Percentiles rank a stretch among this genome's conserved stretches.
phyloP scores from a whole-genome alignment of 257 asterid genomes.

The Eustoma russellianum region DNA sequence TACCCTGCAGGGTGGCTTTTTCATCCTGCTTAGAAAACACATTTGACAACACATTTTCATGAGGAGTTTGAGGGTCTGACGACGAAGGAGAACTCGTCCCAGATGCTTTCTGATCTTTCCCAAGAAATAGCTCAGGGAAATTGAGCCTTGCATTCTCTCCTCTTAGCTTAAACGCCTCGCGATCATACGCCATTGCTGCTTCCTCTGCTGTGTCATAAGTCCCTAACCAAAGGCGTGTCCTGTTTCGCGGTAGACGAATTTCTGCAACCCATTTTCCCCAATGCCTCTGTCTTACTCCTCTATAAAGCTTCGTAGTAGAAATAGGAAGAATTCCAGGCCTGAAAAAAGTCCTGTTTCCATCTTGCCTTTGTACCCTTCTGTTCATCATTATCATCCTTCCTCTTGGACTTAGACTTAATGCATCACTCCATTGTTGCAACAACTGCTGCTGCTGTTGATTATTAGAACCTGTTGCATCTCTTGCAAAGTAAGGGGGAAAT shows the following conservation, averaged over 20 bases:
- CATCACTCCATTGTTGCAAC: conserved; percentile 63
- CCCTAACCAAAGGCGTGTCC: conserved; percentile 96
- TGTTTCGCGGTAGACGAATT: conserved; percentile 77
- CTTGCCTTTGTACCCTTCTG: conserved; percentile 35
- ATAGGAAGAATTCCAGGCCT: conserved; percentile 42
- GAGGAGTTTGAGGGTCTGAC: conserved; percentile 15
- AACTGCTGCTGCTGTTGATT: conserved; percentile 44
- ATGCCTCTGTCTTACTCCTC: conserved; percentile 94
- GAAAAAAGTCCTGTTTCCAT: conserved; percentile 10
- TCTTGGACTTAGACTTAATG: conserved; percentile 66
- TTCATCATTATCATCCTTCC: conserved; percentile 78
- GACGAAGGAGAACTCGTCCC: conserved; percentile 8
- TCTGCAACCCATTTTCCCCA: conserved; percentile 99
- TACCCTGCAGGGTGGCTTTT: conserved; percentile 5
- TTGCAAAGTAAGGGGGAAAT: conserved; percentile 65
- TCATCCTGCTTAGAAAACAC: background rate
- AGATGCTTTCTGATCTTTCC: conserved; percentile 25
- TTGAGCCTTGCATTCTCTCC: conserved; percentile 86
- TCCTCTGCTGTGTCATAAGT: conserved; percentile 92
- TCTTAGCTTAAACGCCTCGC: conserved; percentile 74
- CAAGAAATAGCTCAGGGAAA: conserved; percentile 68
- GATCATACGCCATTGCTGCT: conserved; percentile 89
- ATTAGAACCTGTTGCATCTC: conserved; percentile 25
- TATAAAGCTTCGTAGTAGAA: conserved; percentile 52
- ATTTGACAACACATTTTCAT: conserved; percentile 3